Conservation (phyloP, 2,329 filamentous ascomycete genomes). For the Ceratocystis diversiconidia region DNA sequence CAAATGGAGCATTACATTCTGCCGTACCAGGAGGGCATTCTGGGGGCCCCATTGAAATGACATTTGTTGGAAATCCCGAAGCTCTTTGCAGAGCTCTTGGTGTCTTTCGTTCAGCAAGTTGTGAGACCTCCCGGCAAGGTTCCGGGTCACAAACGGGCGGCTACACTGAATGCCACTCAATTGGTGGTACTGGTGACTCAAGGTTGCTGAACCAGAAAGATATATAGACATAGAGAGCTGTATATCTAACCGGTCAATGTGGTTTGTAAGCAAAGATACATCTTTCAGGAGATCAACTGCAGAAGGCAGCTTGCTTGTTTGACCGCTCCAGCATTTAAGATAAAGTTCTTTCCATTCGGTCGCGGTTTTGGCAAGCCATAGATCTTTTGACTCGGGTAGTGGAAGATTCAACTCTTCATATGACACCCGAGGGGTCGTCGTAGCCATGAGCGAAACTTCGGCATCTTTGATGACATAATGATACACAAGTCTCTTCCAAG, state of each 20-base stretch:
- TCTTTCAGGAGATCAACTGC: conserved; percentile 44
- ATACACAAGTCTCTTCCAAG: conserved; percentile 52
- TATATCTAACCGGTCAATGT: conserved; percentile 39
- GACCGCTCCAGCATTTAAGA: conserved; percentile 29
- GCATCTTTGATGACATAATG: conserved; percentile 52
- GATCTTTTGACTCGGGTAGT: conserved; percentile 43
- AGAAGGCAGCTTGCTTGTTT: conserved; percentile 34
- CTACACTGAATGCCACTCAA: conserved; percentile 37
- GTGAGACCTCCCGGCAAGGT: conserved; percentile 28
- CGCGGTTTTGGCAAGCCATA: conserved; percentile 54
- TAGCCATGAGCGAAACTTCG: conserved; percentile 51
- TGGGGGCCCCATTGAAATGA: conserved; percentile 27
- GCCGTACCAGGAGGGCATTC: conserved; percentile 31
- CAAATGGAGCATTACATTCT: conserved; percentile 37
- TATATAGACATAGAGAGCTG: conserved; percentile 45
- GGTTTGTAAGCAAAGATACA: conserved; percentile 35
- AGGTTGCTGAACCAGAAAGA: conserved; percentile 49
- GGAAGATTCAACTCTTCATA: conserved; percentile 55
- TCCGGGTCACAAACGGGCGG: conserved; percentile 32
- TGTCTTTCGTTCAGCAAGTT: conserved; percentile 41
- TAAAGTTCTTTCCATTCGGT: conserved; percentile 50
- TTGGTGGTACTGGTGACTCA: conserved; percentile 53
- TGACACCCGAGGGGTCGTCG: conserved; percentile 50
- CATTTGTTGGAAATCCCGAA: conserved; percentile 35
- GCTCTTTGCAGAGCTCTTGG: conserved; percentile 45